A percentile compares a stretch with the other conserved stretches of the same genome.
These are phyloP conservation scores for Xanthoparmelia taractica DNA, from an alignment of 495 filamentous ascomycete genomes.

Conservation along the genomic window DNA sequence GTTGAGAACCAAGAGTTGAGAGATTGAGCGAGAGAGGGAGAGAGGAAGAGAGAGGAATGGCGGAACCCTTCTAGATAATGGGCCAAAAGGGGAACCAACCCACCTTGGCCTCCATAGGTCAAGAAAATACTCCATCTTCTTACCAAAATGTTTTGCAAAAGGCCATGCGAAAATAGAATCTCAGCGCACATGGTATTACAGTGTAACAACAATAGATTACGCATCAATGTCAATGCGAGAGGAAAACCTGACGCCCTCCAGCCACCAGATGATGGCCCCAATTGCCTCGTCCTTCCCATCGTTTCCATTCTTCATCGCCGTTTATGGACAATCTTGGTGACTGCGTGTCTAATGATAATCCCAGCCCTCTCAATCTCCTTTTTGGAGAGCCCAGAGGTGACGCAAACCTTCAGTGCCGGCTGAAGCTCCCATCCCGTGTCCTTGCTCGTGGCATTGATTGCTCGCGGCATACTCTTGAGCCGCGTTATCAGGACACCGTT, in stretches of 20 bases:
- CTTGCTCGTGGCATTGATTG: constrained; percentile 50
- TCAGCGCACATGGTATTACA: not conserved
- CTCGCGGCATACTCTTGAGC: constrained; percentile 66
- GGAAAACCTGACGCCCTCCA: too few species aligned
- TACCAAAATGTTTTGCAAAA: not conserved
- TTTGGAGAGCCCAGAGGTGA: constrained; percentile 77
- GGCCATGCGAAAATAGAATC: too few species aligned
- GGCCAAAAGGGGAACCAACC: too few species aligned
- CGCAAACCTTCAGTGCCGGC: constrained; percentile 82
- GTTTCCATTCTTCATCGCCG: constrained; percentile 35
- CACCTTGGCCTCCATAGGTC: too few species aligned
- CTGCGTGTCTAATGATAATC: constrained; percentile 77
- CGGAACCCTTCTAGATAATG: too few species aligned
- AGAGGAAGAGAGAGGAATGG: too few species aligned
- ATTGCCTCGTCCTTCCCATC: not conserved
- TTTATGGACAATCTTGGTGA: constrained; percentile 74
- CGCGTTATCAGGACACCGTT: constrained; percentile 85
- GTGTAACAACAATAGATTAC: too few species aligned
- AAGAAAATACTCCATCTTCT: too few species aligned
- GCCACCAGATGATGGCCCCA: not conserved
- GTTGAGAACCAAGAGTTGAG: too few species aligned
- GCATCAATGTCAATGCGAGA: too few species aligned
- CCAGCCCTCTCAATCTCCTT: constrained; percentile 95
- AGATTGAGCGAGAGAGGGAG: too few species aligned
- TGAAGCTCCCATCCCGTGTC: constrained; percentile 54